A percentile compares a stretch with the other conserved stretches of the same genome.
Conservation (phyloP, 23 red algal genomes). For the Gracilaria domingensis region DNA sequence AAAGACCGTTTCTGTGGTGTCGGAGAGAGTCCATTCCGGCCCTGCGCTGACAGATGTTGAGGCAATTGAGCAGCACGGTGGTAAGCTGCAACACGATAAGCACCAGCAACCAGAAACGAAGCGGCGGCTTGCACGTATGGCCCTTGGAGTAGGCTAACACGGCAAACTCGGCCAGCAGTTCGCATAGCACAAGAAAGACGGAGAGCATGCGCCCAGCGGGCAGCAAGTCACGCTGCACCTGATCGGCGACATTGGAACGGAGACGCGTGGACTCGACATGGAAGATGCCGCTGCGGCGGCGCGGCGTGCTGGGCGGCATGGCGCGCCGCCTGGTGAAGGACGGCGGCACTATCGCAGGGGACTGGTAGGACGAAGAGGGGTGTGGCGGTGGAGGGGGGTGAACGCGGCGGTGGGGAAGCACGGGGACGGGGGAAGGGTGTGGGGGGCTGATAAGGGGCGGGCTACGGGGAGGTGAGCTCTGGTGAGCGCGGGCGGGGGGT, state of each 20-base stretch:
- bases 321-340: slow-evolving; percentile 1
- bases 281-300: slow-evolving; percentile 61
- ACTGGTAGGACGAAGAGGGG: not conserved
- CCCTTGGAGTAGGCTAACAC: slow-evolving; percentile 70
- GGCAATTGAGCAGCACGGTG: slow-evolving; percentile 76
- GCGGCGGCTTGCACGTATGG: slow-evolving; percentile 82
- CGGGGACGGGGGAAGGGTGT: not conserved
- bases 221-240: slow-evolving; percentile 85
- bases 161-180: slow-evolving; percentile 83
- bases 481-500: too few species aligned
- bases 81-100: slow-evolving; percentile 83
- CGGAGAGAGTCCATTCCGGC: slow-evolving; percentile 42
- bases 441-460: too few species aligned
- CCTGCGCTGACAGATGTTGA: slow-evolving; percentile 59
- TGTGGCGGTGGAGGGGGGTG: not conserved
- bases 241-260: slow-evolving; percentile 88
- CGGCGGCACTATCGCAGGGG: not conserved
- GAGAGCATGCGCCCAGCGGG: slow-evolving; percentile 90
- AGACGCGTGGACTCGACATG: slow-evolving; percentile 78
- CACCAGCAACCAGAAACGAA: slow-evolving; percentile 86
- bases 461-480: too few species aligned
- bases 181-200: slow-evolving; percentile 80
- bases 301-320: slow-evolving; percentile 44
- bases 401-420: slow-evolving; percentile 7
- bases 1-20: slow-evolving; percentile 62